phyloP scores from a whole-genome alignment of 371 early-diverging fungal species.

The Blastocladiella emersonii region DNA sequence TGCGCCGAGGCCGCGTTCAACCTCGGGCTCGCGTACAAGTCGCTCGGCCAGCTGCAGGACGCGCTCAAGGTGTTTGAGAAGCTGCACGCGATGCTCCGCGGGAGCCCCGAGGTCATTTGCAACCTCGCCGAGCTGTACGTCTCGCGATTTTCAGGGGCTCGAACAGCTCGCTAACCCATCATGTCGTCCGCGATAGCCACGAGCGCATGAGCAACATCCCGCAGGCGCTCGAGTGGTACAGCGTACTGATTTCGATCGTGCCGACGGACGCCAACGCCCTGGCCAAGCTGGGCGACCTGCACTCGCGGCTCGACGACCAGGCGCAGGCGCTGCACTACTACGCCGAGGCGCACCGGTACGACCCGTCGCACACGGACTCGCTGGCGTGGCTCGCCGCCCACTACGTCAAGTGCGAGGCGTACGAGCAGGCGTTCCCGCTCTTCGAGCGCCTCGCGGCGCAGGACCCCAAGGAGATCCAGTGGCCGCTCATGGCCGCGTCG shows the following conservation, averaged over 20 bases:
- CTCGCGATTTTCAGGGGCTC: neutral
- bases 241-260: conserved; percentile 31
- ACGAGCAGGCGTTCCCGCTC: conserved; percentile 39
- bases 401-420: conserved; percentile 36
- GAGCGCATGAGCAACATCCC: conserved; percentile 24
- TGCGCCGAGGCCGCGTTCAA: conserved; percentile 41
- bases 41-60: conserved; percentile 16
- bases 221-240: conserved; percentile 36
- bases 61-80: conserved; percentile 31
- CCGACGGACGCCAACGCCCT: conserved; percentile 37
- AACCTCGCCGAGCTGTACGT: conserved; percentile 35
- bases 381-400: conserved; percentile 37
- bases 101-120: conserved; percentile 30
- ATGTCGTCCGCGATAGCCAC: conserved; percentile 14
- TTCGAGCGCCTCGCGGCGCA: conserved; percentile 28
- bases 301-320: conserved; percentile 25
- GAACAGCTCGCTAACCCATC: neutral
- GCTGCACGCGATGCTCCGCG: conserved; percentile 30
- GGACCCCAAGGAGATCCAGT: conserved; percentile 28
- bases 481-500: conserved; percentile 37
- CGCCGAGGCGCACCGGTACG: conserved; percentile 36
- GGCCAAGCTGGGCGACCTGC: conserved; percentile 26
- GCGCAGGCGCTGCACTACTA: conserved; percentile 40
- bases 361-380: conserved; percentile 29
- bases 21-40: conserved; percentile 26